These are phyloP conservation scores for Microsporum audouinii DNA, from an alignment of 2,329 filamentous ascomycete genomes.

Conservation along the genomic window DNA sequence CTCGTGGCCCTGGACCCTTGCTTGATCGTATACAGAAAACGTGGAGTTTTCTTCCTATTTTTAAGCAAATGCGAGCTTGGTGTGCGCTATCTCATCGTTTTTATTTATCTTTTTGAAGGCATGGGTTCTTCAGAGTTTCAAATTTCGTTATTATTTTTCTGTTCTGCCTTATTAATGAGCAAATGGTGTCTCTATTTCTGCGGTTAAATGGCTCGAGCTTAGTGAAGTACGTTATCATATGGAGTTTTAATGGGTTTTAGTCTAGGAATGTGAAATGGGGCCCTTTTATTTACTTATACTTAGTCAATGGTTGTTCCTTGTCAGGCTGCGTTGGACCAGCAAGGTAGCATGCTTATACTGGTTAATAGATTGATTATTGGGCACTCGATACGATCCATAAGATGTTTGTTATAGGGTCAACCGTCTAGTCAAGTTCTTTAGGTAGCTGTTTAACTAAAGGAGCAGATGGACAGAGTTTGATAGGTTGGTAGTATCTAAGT, in stretches of 20 bases:
- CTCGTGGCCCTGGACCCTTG: not conserved
- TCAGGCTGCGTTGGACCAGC: not conserved
- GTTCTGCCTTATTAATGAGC: not conserved
- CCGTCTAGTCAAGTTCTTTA: no score
- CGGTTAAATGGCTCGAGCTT: not conserved
- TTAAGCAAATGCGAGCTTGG: not conserved
- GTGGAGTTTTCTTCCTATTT: not conserved
- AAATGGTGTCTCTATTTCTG: constrained; percentile 1
- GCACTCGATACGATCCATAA: no score
- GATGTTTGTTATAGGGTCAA: no score
- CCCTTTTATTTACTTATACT: not conserved
- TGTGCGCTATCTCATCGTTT: not conserved
- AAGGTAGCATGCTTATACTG: no score
- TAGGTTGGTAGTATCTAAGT: no score
- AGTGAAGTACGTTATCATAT: not conserved
- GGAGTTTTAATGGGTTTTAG: not conserved
- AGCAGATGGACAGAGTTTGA: no score
- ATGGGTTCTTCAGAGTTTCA: not conserved
- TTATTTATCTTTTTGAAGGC: not conserved
- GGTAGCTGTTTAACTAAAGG: no score
- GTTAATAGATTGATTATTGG: no score
- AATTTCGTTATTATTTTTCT: not conserved
- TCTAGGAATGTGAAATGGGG: not conserved
- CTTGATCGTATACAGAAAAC: not conserved
- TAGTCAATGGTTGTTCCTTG: not conserved